These are phyloP conservation scores for Dryadomyces sulphureus DNA, from an alignment of 2,329 filamentous ascomycete genomes.

Conservation along the genomic window DNA sequence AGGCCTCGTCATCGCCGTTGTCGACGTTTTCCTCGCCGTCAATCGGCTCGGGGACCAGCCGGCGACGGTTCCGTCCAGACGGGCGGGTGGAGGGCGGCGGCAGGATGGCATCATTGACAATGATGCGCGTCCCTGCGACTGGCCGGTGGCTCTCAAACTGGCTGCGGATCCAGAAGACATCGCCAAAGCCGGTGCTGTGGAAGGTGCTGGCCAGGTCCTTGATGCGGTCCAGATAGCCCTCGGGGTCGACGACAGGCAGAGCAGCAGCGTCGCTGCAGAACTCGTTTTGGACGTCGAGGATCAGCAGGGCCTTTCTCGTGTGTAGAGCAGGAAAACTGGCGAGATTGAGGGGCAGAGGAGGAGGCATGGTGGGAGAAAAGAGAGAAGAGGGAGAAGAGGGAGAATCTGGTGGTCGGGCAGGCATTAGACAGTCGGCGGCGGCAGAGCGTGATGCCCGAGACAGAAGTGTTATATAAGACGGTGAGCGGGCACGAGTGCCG, in stretches of 20 bases:
- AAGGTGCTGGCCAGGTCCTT: constrained; percentile 55
- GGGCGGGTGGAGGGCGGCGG: not conserved
- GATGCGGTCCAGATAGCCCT: constrained; percentile 53
- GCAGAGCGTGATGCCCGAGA: too few relatives aligned
- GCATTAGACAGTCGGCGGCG: too few relatives aligned
- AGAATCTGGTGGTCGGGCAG: not conserved
- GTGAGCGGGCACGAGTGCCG: too few relatives aligned
- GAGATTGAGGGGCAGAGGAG: constrained; percentile 43
- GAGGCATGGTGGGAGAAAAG: constrained; percentile 9
- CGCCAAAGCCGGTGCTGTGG: constrained; percentile 49
- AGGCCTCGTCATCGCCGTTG: constrained; percentile 23
- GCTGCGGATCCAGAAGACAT: constrained; percentile 75
- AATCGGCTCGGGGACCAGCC: too few relatives aligned
- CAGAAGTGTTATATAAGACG: too few relatives aligned
- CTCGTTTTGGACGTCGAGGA: constrained; percentile 84
- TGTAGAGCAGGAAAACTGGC: constrained; percentile 39
- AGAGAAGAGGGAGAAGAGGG: not conserved
- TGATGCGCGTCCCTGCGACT: constrained; percentile 36
- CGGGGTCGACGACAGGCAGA: constrained; percentile 47
- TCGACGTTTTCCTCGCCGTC: too few relatives aligned
- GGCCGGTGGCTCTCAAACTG: constrained; percentile 51
- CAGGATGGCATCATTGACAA: constrained; percentile 23
- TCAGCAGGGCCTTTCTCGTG: constrained; percentile 56
- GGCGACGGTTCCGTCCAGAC: constrained; percentile 1
- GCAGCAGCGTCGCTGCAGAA: constrained; percentile 58